These are phyloP conservation scores for Paraphoma chrysanthemicola DNA, from an alignment of 2,329 filamentous ascomycete species.

Conservation along the genomic window DNA sequence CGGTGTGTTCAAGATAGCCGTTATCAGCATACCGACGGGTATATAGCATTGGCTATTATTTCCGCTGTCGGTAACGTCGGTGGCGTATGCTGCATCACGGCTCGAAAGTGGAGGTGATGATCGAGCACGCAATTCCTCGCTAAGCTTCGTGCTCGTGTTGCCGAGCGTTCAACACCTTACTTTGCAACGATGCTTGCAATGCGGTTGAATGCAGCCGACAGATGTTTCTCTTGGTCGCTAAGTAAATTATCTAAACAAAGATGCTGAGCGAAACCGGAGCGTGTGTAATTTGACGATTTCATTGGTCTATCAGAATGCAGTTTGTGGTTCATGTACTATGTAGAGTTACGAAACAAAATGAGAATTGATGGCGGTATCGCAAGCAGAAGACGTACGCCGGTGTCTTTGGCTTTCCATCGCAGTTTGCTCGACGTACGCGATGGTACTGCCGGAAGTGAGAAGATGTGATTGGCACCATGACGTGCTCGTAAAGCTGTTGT, in stretches of 20 bases:
- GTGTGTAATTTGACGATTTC: no score
- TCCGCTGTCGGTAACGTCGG: not conserved
- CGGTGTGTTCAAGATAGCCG: no score
- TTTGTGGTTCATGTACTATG: no score
- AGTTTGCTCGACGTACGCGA: not conserved
- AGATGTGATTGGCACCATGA: conserved; percentile 1
- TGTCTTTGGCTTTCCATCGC: no score
- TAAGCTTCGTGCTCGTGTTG: conserved; percentile 25
- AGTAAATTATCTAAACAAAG: not conserved
- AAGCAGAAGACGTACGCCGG: no score
- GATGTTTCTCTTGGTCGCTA: not conserved
- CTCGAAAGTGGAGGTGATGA: conserved; percentile 10
- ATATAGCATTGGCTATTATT: conserved; percentile 2
- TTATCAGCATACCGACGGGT: not conserved
- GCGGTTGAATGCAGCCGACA: conserved; percentile 6
- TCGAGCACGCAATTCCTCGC: conserved; percentile 34
- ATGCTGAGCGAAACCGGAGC: conserved; percentile 2
- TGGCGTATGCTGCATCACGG: conserved; percentile 10
- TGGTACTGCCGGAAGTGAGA: not conserved
- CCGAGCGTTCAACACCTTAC: conserved; percentile 4
- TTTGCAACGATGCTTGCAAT: not conserved
- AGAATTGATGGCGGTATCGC: no score
- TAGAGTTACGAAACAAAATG: no score
- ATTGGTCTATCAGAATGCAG: no score
- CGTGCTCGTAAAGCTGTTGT: conserved; percentile 8